Conservation (phyloP, 2,329 filamentous ascomycete species). For the Aspergillus fischeri region DNA sequence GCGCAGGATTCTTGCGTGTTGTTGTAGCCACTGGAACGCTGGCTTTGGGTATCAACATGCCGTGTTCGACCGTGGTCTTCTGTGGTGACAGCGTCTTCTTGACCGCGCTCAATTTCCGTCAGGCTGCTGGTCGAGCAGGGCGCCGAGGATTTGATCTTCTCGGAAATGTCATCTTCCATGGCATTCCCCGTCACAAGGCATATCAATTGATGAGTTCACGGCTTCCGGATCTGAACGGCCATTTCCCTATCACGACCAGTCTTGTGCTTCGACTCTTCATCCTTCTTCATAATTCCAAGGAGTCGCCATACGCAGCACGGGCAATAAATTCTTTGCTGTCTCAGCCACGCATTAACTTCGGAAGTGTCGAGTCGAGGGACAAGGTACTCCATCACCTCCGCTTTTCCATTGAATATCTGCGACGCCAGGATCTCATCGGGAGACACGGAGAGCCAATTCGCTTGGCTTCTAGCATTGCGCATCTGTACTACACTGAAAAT, state of each 20-base stretch:
- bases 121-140: conserved; percentile 72
- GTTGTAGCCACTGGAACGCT: conserved; percentile 74
- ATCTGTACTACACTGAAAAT: conserved; percentile 74
- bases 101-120: conserved; percentile 71
- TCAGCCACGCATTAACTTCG: conserved; percentile 66
- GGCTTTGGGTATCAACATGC: conserved; percentile 77
- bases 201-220: conserved; percentile 68
- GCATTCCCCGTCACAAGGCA: conserved; percentile 57
- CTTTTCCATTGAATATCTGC: conserved; percentile 76
- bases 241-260: conserved; percentile 73
- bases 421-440: conserved; percentile 63
- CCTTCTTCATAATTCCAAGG: conserved; percentile 62
- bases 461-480: conserved; percentile 65
- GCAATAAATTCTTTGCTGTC: conserved; percentile 65
- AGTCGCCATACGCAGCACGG: conserved; percentile 57
- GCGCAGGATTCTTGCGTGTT: conserved; percentile 65
- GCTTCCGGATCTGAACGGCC: conserved; percentile 69
- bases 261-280: conserved; percentile 66
- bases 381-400: conserved; percentile 71
- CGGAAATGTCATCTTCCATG: conserved; percentile 76
- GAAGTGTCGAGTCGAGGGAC: conserved; percentile 63
- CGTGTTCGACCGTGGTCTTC: conserved; percentile 77
- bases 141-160: conserved; percentile 76
- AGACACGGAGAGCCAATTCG: conserved; percentile 62
- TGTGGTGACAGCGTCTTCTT: conserved; percentile 68